Conservation (phyloP, 805 yeast species). For the Barnettozyma californica region DNA sequence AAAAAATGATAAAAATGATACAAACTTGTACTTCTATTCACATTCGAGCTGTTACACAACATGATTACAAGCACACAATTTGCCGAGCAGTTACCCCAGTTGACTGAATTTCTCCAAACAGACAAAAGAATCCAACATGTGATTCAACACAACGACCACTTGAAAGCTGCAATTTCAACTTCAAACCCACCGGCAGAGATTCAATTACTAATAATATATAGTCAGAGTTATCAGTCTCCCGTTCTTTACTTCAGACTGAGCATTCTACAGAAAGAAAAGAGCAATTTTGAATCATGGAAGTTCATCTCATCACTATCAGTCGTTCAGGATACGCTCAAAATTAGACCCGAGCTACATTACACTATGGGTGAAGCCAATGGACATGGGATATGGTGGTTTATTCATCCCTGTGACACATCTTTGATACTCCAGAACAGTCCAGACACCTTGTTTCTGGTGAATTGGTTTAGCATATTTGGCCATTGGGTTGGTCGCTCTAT, state of each 20-base stretch:
- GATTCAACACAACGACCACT: not conserved
- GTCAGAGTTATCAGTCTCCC: constrained; percentile 11
- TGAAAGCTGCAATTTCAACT: not conserved
- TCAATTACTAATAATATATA: not conserved
- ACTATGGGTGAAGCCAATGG: constrained; percentile 9
- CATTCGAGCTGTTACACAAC: not conserved
- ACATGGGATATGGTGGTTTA: constrained; percentile 19
- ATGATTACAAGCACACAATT: not conserved
- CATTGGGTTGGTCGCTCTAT: not conserved
- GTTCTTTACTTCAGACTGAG: constrained; percentile 10
- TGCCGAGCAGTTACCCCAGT: not conserved
- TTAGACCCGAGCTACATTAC: constrained; percentile 4
- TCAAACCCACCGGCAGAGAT: not conserved
- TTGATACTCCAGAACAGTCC: constrained; percentile 24
- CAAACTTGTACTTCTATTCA: not conserved
- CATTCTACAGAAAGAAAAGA: not conserved
- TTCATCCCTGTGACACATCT: constrained; percentile 39
- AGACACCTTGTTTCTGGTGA: constrained; percentile 19
- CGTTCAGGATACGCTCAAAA: not conserved
- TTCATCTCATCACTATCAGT: not conserved
- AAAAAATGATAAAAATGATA: not conserved
- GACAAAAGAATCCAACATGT: not conserved
- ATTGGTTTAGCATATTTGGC: constrained; percentile 27
- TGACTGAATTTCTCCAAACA: not conserved
- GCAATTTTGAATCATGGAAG: not conserved